Evolutionary conservation across 768 basidiomycete genomes (phyloP).

Genomic region (Auriscalpium orientale): DNA sequence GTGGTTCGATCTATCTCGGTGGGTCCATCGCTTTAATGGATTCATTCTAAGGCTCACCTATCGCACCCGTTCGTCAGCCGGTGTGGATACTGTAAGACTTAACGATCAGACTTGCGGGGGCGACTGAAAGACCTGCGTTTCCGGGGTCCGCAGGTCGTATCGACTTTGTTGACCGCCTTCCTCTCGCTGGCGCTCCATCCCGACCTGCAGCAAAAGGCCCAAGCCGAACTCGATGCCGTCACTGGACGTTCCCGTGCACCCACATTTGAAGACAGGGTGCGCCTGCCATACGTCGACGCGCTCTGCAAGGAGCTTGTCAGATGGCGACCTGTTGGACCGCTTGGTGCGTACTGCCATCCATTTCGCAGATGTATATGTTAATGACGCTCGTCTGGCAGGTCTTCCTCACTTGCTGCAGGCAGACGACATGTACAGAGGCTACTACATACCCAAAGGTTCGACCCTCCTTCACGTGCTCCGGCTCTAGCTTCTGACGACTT

Average conservation of each 20-base stretch:
- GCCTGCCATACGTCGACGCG: constrained; percentile 1
- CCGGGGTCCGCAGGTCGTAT: neutral
- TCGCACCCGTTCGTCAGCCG: neutral
- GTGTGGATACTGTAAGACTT: neutral
- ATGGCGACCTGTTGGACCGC: neutral
- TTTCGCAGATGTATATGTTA: neutral
- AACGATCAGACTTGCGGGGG: no score
- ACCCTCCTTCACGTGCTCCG: neutral
- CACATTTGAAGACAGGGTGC: constrained; percentile 3
- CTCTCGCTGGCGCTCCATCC: neutral
- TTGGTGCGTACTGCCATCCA: neutral
- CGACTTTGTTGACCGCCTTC: neutral
- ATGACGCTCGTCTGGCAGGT: neutral
- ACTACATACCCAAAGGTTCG: neutral
- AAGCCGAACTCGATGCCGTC: constrained; percentile 1
- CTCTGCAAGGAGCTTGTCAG: constrained; percentile 2
- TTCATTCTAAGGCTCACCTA: neutral
- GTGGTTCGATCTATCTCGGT: neutral
- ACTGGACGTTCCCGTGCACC: neutral
- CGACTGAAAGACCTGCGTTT: neutral
- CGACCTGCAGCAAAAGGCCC: neutral
- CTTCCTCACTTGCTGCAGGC: neutral
- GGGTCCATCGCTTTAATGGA: neutral
- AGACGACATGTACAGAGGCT: neutral
- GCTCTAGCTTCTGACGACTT: neutral